Evolutionary conservation across 1,284 basidiomycete species (phyloP).

Genomic region (Entoloma clypeatum): DNA sequence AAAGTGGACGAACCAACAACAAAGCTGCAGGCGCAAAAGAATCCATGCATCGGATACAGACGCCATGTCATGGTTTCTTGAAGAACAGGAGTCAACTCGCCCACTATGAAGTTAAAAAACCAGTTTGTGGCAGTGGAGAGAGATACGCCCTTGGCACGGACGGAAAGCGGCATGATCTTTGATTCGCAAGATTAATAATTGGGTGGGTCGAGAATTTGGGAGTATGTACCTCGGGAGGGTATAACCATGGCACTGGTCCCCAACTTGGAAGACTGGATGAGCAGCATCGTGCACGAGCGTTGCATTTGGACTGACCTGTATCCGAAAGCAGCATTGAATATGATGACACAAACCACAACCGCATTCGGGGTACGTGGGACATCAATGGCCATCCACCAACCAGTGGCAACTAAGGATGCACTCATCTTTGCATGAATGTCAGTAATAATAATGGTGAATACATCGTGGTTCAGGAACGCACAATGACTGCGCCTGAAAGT

Average conservation of each 20-base stretch:
- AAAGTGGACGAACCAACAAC: slow-evolving; percentile 55
- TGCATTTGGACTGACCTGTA: slow-evolving; percentile 45
- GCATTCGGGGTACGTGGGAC: slow-evolving; percentile 81
- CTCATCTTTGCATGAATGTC: slow-evolving; percentile 57
- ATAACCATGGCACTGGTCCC: slow-evolving; percentile 86
- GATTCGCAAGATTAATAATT: slow-evolving; percentile 17
- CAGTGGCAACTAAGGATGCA: slow-evolving; percentile 70
- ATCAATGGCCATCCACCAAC: slow-evolving; percentile 94
- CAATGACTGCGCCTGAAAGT: slow-evolving; percentile 85
- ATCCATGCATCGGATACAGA: slow-evolving; percentile 94
- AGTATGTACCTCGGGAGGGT: slow-evolving; percentile 70
- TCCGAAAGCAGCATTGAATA: slow-evolving; percentile 94
- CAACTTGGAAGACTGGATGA: slow-evolving; percentile 38
- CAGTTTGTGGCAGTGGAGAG: slow-evolving; percentile 77
- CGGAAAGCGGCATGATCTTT: slow-evolving; percentile 91
- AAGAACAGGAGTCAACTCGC: slow-evolving; percentile 84
- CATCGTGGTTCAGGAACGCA: slow-evolving; percentile 36
- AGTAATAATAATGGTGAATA: slow-evolving; percentile 5
- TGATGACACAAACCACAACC: slow-evolving; percentile 88
- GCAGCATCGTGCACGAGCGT: slow-evolving; percentile 1
- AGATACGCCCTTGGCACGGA: slow-evolving; percentile 93
- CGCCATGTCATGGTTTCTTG: slow-evolving; percentile 92
- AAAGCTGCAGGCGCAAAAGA: slow-evolving; percentile 89
- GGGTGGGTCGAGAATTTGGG: not conserved
- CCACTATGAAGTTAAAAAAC: slow-evolving; percentile 89